A percentile compares a stretch with the other conserved stretches of the same genome.
Conservation (phyloP, 352 stramenopile genomes). For the Pythium pyrilobum region DNA sequence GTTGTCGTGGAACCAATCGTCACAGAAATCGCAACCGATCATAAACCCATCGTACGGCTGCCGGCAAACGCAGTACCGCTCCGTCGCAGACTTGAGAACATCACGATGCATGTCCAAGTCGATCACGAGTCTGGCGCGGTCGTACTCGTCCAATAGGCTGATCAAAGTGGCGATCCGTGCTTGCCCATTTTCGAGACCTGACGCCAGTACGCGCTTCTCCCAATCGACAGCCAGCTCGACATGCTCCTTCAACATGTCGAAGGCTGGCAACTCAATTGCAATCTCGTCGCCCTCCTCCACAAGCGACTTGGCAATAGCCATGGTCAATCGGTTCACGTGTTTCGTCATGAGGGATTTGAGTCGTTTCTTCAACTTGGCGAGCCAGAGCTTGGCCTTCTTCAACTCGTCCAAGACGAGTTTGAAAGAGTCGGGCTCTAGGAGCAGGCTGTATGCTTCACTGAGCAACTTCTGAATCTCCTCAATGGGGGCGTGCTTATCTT, state of each 20-base stretch:
- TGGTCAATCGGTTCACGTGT: conserved; percentile 52
- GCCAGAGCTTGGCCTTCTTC: conserved; percentile 75
- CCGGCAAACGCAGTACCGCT: conserved; percentile 88
- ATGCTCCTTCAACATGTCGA: conserved; percentile 77
- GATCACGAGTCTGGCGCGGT: conserved; percentile 67
- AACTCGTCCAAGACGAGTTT: conserved; percentile 77
- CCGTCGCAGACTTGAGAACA: conserved; percentile 89
- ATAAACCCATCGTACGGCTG: conserved; percentile 89
- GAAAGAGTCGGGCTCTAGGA: conserved; percentile 73
- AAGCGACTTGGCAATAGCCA: conserved; percentile 50
- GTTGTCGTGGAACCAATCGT: conserved; percentile 89
- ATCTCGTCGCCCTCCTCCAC: conserved; percentile 82
- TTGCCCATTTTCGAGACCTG: conserved; percentile 73
- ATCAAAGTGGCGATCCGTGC: conserved; percentile 69
- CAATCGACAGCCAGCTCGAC: conserved; percentile 73
- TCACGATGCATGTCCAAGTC: conserved; percentile 86
- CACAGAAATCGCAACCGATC: conserved; percentile 85
- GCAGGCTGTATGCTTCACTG: conserved; percentile 43
- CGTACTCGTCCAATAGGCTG: conserved; percentile 74
- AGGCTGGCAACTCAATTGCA: conserved; percentile 65
- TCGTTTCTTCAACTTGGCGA: conserved; percentile 82
- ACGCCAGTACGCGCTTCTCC: conserved; percentile 69
- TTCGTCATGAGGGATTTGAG: conserved; percentile 70
- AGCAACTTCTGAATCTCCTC: conserved; percentile 52
- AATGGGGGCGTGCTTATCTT: conserved; percentile 54